Percentiles rank a stretch among this genome's conserved stretches.
Conservation (phyloP, 805 yeast genomes). For the Lipomyces lipofer region DNA sequence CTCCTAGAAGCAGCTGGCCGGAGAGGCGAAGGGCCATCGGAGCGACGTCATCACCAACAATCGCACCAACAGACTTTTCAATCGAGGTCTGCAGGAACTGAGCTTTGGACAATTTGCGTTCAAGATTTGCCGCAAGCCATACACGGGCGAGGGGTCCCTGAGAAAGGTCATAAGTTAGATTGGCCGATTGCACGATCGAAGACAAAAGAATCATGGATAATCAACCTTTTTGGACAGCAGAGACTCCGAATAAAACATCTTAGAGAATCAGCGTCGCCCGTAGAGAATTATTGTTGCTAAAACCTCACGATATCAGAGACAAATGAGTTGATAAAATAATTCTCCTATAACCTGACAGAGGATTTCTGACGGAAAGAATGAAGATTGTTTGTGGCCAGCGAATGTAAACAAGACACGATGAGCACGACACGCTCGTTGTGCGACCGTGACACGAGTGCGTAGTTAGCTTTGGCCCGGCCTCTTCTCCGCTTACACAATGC, state of each 20-base stretch:
- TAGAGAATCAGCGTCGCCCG: not conserved
- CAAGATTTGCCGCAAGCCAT: slow-evolving; percentile 91
- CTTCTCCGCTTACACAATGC: no score
- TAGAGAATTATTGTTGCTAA: not conserved
- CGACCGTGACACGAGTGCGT: no score
- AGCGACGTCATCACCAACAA: slow-evolving; percentile 51
- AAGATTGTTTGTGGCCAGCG: not conserved
- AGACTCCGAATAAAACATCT: slow-evolving; percentile 54
- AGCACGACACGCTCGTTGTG: not conserved
- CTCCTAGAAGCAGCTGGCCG: slow-evolving; percentile 83
- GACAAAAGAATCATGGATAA: not conserved
- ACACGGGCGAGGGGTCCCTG: slow-evolving; percentile 87
- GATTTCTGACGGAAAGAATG: not conserved
- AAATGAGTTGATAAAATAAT: no score
- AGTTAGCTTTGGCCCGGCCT: no score
- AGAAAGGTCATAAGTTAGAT: slow-evolving; percentile 31
- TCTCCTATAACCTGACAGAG: not conserved
- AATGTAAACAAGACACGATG: not conserved
- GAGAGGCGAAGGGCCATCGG: slow-evolving; percentile 78
- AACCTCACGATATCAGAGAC: not conserved
- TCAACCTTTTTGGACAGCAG: slow-evolving; percentile 50
- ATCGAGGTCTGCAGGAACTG: slow-evolving; percentile 74
- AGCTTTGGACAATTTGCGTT: slow-evolving; percentile 68
- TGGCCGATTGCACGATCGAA: not conserved
- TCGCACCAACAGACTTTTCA: slow-evolving; percentile 63